Conservation (phyloP, 2,329 filamentous ascomycete species). For the Pseudogymnoascus verrucosus region DNA sequence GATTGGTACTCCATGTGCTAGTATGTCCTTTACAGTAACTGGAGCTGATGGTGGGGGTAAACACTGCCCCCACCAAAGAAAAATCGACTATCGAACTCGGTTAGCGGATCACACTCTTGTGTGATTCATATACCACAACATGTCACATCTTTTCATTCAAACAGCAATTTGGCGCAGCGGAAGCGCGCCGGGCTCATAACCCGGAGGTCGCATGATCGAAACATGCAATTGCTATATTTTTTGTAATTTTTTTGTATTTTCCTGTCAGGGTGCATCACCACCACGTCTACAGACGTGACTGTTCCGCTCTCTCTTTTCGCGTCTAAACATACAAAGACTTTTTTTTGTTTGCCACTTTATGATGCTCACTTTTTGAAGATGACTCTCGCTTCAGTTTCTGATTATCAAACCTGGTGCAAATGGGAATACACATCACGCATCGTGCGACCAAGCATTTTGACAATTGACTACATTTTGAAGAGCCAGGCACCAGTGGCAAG, state of each 20-base stretch:
- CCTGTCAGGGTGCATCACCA: not conserved
- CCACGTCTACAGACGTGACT: not conserved
- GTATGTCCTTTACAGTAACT: not conserved
- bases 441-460: not conserved
- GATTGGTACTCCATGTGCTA: too few relatives aligned
- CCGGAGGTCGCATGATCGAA: slow-evolving; percentile 15
- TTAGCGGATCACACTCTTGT: not conserved
- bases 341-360: not conserved
- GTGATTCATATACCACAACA: not conserved
- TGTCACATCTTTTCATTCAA: not conserved
- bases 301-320: not conserved
- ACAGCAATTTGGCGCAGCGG: slow-evolving; percentile 15
- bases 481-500: not conserved
- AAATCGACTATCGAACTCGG: not conserved
- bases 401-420: not conserved
- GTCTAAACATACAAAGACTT: not conserved
- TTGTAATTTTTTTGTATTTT: not conserved
- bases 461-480: not conserved
- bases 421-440: not conserved
- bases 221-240: slow-evolving; percentile 12
- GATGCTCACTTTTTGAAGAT: not conserved
- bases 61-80: not conserved
- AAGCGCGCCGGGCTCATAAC: slow-evolving; percentile 17
- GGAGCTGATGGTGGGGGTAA: slow-evolving; percentile 6
- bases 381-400: not conserved